Evolutionary conservation across 2,329 filamentous ascomycete species (phyloP).

Genomic region (Incumbomyces delicatus): DNA sequence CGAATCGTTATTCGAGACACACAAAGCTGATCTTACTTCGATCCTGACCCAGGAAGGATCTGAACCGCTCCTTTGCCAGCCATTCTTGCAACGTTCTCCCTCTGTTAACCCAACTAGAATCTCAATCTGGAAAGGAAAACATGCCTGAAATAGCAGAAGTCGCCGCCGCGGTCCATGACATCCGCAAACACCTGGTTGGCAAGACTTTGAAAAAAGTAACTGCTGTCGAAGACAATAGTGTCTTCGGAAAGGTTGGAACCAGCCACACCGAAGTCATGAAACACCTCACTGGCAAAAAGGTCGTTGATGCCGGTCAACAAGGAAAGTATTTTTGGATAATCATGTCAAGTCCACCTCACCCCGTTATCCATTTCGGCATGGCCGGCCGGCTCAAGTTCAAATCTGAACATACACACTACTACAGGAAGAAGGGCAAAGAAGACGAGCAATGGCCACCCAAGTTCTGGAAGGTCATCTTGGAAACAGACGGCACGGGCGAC

Average conservation of each 20-base stretch:
- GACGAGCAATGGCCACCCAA: conserved; percentile 71
- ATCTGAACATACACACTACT: conserved; percentile 71
- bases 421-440: conserved; percentile 46
- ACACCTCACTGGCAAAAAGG: conserved; percentile 64
- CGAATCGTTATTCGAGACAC: too few relatives aligned
- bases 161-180: conserved; percentile 74
- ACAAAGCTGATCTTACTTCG: too few relatives aligned
- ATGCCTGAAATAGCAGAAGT: conserved; percentile 53
- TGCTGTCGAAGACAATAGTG: conserved; percentile 67
- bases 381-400: conserved; percentile 81
- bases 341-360: conserved; percentile 67
- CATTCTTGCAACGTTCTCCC: too few relatives aligned
- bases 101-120: too few relatives aligned
- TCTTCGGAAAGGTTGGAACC: conserved; percentile 87
- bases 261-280: conserved; percentile 63
- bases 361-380: conserved; percentile 78
- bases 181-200: conserved; percentile 73
- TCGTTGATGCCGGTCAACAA: conserved; percentile 64
- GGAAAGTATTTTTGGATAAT: conserved; percentile 97
- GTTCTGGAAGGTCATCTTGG: conserved; percentile 76
- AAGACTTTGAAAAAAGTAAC: conserved; percentile 63
- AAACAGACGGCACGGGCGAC: conserved; percentile 44
- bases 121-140: not conserved
- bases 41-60: too few relatives aligned
- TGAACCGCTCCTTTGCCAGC: too few relatives aligned